Base-by-base conservation (phyloP, 148 eudicot species). In the Camellia japonica region DNA sequence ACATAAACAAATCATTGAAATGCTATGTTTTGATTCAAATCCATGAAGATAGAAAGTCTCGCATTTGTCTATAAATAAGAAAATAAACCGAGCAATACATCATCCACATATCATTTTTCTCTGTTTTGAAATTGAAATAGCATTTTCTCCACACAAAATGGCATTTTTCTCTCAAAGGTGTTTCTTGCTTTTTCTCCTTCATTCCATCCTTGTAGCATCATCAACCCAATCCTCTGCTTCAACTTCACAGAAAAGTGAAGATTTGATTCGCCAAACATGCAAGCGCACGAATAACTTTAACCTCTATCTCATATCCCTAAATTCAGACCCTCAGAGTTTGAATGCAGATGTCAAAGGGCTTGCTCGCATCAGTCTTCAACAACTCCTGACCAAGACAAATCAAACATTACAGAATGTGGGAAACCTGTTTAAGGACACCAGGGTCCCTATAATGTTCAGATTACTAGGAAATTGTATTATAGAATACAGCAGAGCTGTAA, bases 301-400 rank as follows among this genome's bases (percentile, higher is more conserved):
- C 20, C 59, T 71, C 6, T 71, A 42, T 19, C 3, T 20, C 55
- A 18, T 8, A 8, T 15, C 73, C 6, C 42, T 71, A 12, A 13
- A 1, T 4, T 10, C 59, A 1, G 59, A 71, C 59, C 42, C 18
- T 4, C 58, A 18, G 30, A 71, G 74, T 5, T 49, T 4, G 41
- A 49, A 71, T 0, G 23, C 58, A 71, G 74, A 71, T 49, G 58
- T 20, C 42, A 51, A 49, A 71, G 74, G 59, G 58, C 74, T 71
- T 49, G 74, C 59, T 16, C 23, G 2, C 5, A 71, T 71, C 38
- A 47, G 58, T 52, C 74, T 71, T 47, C 47, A 71, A 71, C 10
- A 7, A 3, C n/a, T 19, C 74, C 56, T 71, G 41, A n/a, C 74
- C 5, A 71, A 18, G 74, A 38, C 56, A 18, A 71, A 46, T n/a